phyloP scores from a whole-genome alignment of 176 grass and related monocot genomes.

The Carex cristatella region DNA sequence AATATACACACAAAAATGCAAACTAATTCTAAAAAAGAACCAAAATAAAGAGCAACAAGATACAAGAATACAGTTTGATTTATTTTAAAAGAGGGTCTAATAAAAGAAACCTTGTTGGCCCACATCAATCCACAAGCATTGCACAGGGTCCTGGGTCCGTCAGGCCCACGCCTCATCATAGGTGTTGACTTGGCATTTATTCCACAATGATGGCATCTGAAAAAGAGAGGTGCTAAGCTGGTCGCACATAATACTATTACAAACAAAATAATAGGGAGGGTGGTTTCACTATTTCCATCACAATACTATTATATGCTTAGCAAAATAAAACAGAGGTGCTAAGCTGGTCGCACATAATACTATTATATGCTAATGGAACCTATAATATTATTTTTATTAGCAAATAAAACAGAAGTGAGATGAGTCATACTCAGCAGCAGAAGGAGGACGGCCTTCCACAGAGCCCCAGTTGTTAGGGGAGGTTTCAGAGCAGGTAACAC shows the following conservation, averaged over 20 bases:
- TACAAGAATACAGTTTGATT: constrained; percentile 6
- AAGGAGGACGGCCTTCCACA: constrained; percentile 80
- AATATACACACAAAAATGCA: not conserved
- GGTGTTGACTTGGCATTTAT: constrained; percentile 64
- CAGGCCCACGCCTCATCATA: constrained; percentile 97
- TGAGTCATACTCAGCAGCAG: constrained; percentile 63
- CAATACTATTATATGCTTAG: too few relatives aligned
- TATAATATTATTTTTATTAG: not conserved
- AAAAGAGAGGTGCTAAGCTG: not conserved
- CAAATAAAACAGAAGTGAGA: not conserved
- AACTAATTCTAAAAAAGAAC: constrained; percentile 18
- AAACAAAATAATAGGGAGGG: not conserved
- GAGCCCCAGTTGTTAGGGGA: constrained; percentile 60
- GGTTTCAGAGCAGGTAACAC: constrained; percentile 43
- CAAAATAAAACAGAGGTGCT: not conserved
- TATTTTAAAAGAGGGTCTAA: constrained; percentile 2
- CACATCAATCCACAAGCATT: constrained; percentile 99
- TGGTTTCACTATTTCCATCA: not conserved
- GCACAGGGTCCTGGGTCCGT: constrained; percentile 93
- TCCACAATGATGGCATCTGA: constrained; percentile 92
- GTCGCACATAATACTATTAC: too few relatives aligned
- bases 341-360: not conserved
- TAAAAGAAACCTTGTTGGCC: constrained; percentile 83
- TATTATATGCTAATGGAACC: not conserved
- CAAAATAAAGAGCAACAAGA: not conserved